Evolutionary conservation across 805 yeast genomes (phyloP).

Genomic region (Komagataella populi): DNA sequence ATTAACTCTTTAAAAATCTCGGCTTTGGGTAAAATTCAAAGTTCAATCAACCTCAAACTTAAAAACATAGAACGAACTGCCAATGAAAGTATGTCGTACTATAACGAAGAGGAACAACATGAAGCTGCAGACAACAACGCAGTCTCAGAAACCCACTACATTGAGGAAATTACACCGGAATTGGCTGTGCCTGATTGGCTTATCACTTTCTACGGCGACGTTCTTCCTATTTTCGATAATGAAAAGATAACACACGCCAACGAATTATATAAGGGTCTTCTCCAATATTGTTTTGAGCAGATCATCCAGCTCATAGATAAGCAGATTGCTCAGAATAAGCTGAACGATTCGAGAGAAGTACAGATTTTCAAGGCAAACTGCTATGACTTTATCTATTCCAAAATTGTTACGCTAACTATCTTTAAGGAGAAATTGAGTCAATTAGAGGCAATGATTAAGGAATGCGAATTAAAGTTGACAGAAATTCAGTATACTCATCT

Average conservation of each 20-base stretch:
- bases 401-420: slow-evolving; percentile 32
- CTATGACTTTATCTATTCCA: slow-evolving; percentile 42
- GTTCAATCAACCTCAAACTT: not conserved
- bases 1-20: not conserved
- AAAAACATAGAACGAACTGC: not conserved
- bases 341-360: slow-evolving; percentile 15
- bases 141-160: slow-evolving; percentile 7
- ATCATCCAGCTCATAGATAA: slow-evolving; percentile 26
- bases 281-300: slow-evolving; percentile 28
- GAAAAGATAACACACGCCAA: slow-evolving; percentile 20
- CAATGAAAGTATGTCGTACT: not conserved
- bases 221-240: slow-evolving; percentile 42
- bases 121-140: not conserved
- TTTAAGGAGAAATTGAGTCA: slow-evolving; percentile 13
- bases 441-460: slow-evolving; percentile 11
- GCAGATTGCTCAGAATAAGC: slow-evolving; percentile 18
- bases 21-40: not conserved
- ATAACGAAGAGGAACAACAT: not conserved
- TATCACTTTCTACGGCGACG: slow-evolving; percentile 45
- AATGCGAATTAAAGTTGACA: slow-evolving; percentile 24
- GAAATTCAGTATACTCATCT: slow-evolving; percentile 31
- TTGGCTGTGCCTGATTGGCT: slow-evolving; percentile 80
- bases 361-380: slow-evolving; percentile 41
- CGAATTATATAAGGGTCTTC: slow-evolving; percentile 21
- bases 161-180: slow-evolving; percentile 30